These are phyloP conservation scores for Pulveroboletus sp. DNA, from an alignment of 768 basidiomycete species.

Conservation along the genomic window DNA sequence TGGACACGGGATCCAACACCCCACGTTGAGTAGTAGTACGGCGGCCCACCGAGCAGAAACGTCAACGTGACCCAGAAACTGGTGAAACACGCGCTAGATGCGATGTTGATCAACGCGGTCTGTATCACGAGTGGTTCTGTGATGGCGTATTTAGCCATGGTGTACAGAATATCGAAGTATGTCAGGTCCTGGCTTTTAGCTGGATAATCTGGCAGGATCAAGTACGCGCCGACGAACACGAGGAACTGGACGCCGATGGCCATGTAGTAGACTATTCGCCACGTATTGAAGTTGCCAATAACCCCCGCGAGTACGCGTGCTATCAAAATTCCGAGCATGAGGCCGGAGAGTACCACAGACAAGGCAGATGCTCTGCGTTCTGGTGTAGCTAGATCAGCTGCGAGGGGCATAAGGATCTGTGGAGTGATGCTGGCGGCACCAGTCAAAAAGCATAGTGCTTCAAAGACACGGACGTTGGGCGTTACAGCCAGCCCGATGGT, in stretches of 20 bases:
- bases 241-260: conserved; percentile 64
- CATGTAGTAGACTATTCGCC: conserved; percentile 75
- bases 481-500: conserved; percentile 72
- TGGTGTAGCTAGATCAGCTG: conserved; percentile 78
- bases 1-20: conserved; percentile 7
- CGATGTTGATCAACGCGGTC: conserved; percentile 54
- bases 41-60: conserved; percentile 72
- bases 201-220: conserved; percentile 78
- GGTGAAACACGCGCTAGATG: conserved; percentile 53
- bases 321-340: conserved; percentile 68
- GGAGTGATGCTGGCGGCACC: conserved; percentile 70
- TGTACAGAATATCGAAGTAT: conserved; percentile 64
- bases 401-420: conserved; percentile 69
- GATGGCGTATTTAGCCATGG: conserved; percentile 71
- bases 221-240: conserved; percentile 56
- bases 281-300: conserved; percentile 65
- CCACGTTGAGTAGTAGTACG: conserved; percentile 72
- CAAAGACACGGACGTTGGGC: conserved; percentile 52
- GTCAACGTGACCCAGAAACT: conserved; percentile 74
- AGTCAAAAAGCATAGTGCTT: conserved; percentile 64
- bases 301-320: conserved; percentile 74
- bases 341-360: conserved; percentile 63
- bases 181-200: conserved; percentile 62
- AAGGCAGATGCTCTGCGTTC: conserved; percentile 69
- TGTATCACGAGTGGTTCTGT: conserved; percentile 81